phyloP scores from a whole-genome alignment of 2,329 filamentous ascomycete genomes.

The Sclerotinia minor region DNA sequence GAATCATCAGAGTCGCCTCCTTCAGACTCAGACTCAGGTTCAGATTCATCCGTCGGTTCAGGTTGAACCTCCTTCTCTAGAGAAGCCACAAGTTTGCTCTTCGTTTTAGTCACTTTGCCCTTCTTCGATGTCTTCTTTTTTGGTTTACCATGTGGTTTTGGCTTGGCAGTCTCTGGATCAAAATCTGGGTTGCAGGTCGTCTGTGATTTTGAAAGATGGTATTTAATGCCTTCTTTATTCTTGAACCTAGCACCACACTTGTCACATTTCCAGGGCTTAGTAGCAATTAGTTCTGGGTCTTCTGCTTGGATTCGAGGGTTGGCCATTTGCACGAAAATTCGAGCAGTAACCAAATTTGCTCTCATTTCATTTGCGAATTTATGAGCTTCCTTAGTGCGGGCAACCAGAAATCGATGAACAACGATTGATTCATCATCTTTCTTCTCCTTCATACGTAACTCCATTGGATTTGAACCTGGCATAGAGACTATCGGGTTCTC shows the following conservation, averaged over 20 bases:
- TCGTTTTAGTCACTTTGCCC: constrained; percentile 20
- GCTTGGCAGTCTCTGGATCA: constrained; percentile 24
- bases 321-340: constrained; percentile 28
- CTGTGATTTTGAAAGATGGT: constrained; percentile 40
- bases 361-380: constrained; percentile 36
- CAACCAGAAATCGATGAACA: constrained; percentile 36
- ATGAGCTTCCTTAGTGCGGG: constrained; percentile 23
- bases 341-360: constrained; percentile 37
- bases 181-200: constrained; percentile 41
- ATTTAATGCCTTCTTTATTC: constrained; percentile 41
- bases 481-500: constrained; percentile 37
- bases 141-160: constrained; percentile 3
- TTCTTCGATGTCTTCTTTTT: constrained; percentile 22
- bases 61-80: constrained; percentile 2
- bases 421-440: constrained; percentile 24
- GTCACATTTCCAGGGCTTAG: constrained; percentile 39
- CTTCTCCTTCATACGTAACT: constrained; percentile 34
- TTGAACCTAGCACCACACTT: constrained; percentile 39
- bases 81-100: not conserved
- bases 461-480: constrained; percentile 39
- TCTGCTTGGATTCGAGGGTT: constrained; percentile 21
- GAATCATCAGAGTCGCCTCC: constrained; percentile 31
- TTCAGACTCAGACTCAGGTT: constrained; percentile 15
- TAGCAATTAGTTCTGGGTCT: constrained; percentile 29
- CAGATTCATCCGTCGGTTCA: constrained; percentile 5